Evolutionary conservation across 805 yeast genomes (phyloP), one percentile per base, ranked within the genome.

Genomic region (Hanseniaspora vineae): DNA sequence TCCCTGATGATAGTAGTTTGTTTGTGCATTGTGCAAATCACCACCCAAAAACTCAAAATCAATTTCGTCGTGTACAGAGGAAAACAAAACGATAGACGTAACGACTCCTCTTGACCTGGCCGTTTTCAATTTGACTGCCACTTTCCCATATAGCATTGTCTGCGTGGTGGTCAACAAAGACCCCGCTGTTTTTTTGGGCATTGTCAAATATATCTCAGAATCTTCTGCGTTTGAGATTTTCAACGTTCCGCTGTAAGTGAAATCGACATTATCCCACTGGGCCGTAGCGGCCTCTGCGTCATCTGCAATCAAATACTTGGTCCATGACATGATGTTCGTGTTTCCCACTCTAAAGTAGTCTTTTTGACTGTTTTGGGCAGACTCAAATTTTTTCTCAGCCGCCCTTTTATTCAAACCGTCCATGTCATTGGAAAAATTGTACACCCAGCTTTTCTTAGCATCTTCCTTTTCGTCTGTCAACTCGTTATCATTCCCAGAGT

Each of bases 21-120:
- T 68, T 70, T 89, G 92, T 0, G 81, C 86, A 37, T 62, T 56
- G 23, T 71, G 68, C 54, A 84, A 66, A 55, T 84, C 77, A 58
- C 75, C 74, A 45, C 97, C 97, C 49, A 87, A 78, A 51, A 82
- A 81, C 67, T 90, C 97, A 62, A 68, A 81, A 72, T 90, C 97
- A 56, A 89, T 76, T 69, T 90, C 97, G 68, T 89, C 97, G 68
- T 87, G 82, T 42, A 81, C 86, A 56, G 84, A 82, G 6, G 95
- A 84, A 63, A 80, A 81, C 44, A 86, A 64, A 58, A 88, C 88
- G 55, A 81, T 76, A 35, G 96, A 90, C 6, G 95, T 75, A 46
- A 89, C 74, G 15, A 89, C 96, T 66, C 97, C 97, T 9, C 66
- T 68, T 29, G 75, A 76, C 56, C 78, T 80, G 1, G 95, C 81